These are phyloP conservation scores for Hyaloscypha bicolor DNA, from an alignment of 495 filamentous ascomycete genomes.

Conservation along the genomic window DNA sequence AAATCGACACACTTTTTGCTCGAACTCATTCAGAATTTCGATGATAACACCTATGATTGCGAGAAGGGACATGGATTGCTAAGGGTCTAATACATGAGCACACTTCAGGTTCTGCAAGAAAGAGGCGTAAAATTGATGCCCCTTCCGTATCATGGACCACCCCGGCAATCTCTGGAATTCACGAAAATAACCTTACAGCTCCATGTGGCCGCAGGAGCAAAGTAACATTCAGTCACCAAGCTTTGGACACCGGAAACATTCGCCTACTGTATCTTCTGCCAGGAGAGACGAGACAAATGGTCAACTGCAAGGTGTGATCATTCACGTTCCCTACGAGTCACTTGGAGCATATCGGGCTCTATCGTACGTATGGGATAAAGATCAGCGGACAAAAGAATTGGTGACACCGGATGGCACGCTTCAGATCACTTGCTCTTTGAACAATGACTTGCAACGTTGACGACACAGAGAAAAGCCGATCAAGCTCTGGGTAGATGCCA, in stretches of 20 bases:
- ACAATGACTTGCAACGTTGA: background rate
- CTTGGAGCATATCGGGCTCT: slow-evolving; percentile 4
- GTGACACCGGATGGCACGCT: slow-evolving; percentile 13
- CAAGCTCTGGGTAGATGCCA: too few relatives aligned
- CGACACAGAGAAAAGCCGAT: background rate
- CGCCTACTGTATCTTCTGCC: slow-evolving; percentile 10
- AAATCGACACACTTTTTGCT: slow-evolving; percentile 29
- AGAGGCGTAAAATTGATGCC: too few relatives aligned
- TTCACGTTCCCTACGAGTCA: background rate
- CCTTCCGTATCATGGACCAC: too few relatives aligned
- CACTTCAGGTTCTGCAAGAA: too few relatives aligned
- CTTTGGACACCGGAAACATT: background rate
- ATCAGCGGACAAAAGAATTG: background rate
- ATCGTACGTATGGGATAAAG: slow-evolving; percentile 19
- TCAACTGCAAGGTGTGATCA: slow-evolving; percentile 5
- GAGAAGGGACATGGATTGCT: too few relatives aligned
- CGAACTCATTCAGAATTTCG: slow-evolving; percentile 49
- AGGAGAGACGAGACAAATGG: background rate
- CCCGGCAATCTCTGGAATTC: too few relatives aligned
- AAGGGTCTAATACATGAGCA: too few relatives aligned
- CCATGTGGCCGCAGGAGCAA: too few relatives aligned
- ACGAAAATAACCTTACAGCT: too few relatives aligned
- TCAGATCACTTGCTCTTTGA: slow-evolving; percentile 10
- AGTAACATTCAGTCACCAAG: background rate
- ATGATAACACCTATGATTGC: slow-evolving; percentile 42